Conservation (phyloP, 2,329 filamentous ascomycete genomes). For the Cladosporium oxysporum region DNA sequence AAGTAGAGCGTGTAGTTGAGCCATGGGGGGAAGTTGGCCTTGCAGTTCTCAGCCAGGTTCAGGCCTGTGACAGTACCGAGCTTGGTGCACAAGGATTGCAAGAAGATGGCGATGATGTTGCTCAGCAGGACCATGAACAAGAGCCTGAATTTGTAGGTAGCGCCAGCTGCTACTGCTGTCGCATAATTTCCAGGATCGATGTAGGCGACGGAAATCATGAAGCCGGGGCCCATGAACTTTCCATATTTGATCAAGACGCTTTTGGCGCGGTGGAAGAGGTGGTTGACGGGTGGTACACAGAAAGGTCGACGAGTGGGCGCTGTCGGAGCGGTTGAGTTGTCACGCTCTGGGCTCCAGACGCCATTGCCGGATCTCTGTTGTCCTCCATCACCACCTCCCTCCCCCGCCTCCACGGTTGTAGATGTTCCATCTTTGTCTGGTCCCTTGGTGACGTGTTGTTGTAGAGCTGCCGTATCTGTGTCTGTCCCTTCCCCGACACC, state of each 20-base stretch:
- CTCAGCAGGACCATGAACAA: slow-evolving; percentile 69
- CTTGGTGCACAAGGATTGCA: slow-evolving; percentile 67
- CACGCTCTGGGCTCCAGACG: slow-evolving; percentile 8
- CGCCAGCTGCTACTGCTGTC: slow-evolving; percentile 69
- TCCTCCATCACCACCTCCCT: slow-evolving; percentile 25
- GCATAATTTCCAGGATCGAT: slow-evolving; percentile 64
- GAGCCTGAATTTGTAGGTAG: slow-evolving; percentile 64
- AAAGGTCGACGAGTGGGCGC: neutral
- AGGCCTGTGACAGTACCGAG: slow-evolving; percentile 54
- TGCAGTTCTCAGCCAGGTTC: slow-evolving; percentile 53
- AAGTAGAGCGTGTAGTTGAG: slow-evolving; percentile 56
- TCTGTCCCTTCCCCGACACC: slow-evolving; percentile 30
- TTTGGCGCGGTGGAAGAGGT: slow-evolving; percentile 13
- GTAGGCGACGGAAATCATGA: slow-evolving; percentile 58
- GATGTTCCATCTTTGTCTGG: neutral
- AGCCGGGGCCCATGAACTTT: slow-evolving; percentile 65
- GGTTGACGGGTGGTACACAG: neutral
- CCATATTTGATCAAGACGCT: slow-evolving; percentile 49
- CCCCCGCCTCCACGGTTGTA: slow-evolving; percentile 16
- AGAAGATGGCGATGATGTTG: slow-evolving; percentile 70
- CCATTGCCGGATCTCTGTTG: slow-evolving; percentile 4
- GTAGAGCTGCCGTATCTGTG: neutral
- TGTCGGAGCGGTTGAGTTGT: neutral
- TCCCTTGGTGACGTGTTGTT: slow-evolving; percentile 6
- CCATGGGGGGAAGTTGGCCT: slow-evolving; percentile 54